Conservation (phyloP, 768 basidiomycete genomes). For the Hydnum rufescens region DNA sequence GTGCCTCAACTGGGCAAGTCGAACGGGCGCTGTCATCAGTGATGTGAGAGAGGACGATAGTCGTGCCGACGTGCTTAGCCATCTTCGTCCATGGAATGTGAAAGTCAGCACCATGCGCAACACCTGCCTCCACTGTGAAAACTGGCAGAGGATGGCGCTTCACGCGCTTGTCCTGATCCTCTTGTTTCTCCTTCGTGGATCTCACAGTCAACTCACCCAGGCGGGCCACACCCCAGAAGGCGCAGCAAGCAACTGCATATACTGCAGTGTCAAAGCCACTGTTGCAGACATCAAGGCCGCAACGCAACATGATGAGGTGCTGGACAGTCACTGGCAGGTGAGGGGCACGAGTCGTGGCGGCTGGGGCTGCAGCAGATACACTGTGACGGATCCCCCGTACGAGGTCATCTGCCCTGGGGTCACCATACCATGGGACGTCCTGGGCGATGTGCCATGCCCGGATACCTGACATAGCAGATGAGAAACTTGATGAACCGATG, state of each 20-base stretch:
- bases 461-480: background rate
- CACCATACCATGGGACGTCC: background rate
- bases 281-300: background rate
- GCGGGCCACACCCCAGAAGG: background rate
- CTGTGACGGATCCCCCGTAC: background rate
- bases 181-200: background rate
- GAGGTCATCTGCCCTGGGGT: too few relatives aligned
- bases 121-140: background rate
- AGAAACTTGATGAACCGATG: background rate
- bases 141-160: background rate
- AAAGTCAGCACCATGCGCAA: background rate
- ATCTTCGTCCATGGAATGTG: background rate
- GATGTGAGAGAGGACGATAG: too few relatives aligned
- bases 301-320: background rate
- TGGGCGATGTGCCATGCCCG: background rate
- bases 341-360: background rate
- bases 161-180: background rate
- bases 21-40: too few relatives aligned
- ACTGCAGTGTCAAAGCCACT: background rate
- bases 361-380: background rate
- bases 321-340: background rate
- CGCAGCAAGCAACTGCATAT: background rate
- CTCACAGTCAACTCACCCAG: background rate
- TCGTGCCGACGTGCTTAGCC: too few relatives aligned
- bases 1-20: too few relatives aligned